phyloP scores from a whole-genome alignment of 805 yeast genomes.

The Tanozyma kutaoensis region DNA sequence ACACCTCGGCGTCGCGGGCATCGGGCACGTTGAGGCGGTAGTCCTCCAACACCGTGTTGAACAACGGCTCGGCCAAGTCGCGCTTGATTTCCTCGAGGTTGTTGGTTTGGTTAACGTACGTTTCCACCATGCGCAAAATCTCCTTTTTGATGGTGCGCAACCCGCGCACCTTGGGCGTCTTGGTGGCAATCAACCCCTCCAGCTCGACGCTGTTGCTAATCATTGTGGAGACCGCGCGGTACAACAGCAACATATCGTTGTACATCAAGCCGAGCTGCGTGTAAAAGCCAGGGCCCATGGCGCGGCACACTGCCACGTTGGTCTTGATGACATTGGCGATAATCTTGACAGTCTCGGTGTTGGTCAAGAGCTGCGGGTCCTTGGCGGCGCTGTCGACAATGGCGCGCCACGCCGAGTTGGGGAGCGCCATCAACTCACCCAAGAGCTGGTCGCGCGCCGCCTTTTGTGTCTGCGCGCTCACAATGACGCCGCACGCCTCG shows the following conservation, averaged over 20 bases:
- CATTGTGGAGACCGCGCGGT: conserved; percentile 78
- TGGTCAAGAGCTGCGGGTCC: conserved; percentile 67
- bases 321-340: conserved; percentile 91
- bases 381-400: conserved; percentile 75
- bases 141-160: conserved; percentile 95
- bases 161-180: conserved; percentile 90
- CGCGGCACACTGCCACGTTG: conserved; percentile 88
- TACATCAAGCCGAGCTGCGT: conserved; percentile 80
- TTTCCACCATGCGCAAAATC: conserved; percentile 76
- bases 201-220: conserved; percentile 67
- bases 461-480: conserved; percentile 70
- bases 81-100: conserved; percentile 73
- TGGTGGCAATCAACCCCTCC: conserved; percentile 83
- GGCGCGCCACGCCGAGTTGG: conserved; percentile 90
- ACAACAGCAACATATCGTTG: conserved; percentile 78
- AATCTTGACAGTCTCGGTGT: conserved; percentile 79
- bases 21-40: conserved; percentile 83
- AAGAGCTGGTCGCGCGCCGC: conserved; percentile 61
- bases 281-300: conserved; percentile 84
- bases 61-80: conserved; percentile 70
- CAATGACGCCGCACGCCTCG: conserved; percentile 91
- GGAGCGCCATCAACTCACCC: conserved; percentile 73
- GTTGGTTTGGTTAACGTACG: conserved; percentile 78
- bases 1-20: conserved; percentile 95
- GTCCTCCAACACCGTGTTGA: conserved; percentile 79